These are phyloP conservation scores for Trichosanthes cucumerina DNA, from an alignment of 306 rosid species.

Conservation along the genomic window DNA sequence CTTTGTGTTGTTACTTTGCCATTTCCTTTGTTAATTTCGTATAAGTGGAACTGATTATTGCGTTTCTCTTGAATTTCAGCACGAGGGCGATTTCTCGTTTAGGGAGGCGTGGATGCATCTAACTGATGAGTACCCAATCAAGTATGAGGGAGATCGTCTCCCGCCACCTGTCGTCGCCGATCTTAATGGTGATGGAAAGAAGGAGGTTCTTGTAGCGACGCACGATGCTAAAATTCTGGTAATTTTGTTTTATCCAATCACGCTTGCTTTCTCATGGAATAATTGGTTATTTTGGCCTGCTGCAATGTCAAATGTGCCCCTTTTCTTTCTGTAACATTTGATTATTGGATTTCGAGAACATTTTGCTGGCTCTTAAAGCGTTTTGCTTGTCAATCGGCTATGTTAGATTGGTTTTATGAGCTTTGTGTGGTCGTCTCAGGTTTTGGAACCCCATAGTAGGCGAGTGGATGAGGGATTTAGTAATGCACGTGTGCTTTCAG, in stretches of 20 bases:
- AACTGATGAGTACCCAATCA: slow-evolving; percentile 81
- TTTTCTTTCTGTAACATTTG: background rate
- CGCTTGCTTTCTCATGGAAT: background rate
- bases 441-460: slow-evolving; percentile 85
- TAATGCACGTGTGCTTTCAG: slow-evolving; percentile 61
- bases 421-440: slow-evolving; percentile 26
- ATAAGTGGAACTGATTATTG: background rate
- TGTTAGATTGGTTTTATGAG: background rate
- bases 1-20: background rate
- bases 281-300: background rate
- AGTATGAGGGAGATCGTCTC: slow-evolving; percentile 86
- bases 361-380: background rate
- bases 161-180: slow-evolving; percentile 91
- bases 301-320: background rate
- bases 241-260: background rate
- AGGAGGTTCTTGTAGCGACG: slow-evolving; percentile 81
- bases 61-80: slow-evolving; percentile 31
- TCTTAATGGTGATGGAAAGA: slow-evolving; percentile 95
- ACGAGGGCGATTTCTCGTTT: slow-evolving; percentile 89
- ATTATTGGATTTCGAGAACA: background rate
- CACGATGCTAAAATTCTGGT: slow-evolving; percentile 98
- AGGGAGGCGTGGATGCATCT: slow-evolving; percentile 96
- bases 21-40: background rate
- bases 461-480: slow-evolving; percentile 92
- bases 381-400: background rate